These are phyloP conservation scores for Barbarea vulgaris DNA, from an alignment of 345 rosid genomes.

Conservation along the genomic window DNA sequence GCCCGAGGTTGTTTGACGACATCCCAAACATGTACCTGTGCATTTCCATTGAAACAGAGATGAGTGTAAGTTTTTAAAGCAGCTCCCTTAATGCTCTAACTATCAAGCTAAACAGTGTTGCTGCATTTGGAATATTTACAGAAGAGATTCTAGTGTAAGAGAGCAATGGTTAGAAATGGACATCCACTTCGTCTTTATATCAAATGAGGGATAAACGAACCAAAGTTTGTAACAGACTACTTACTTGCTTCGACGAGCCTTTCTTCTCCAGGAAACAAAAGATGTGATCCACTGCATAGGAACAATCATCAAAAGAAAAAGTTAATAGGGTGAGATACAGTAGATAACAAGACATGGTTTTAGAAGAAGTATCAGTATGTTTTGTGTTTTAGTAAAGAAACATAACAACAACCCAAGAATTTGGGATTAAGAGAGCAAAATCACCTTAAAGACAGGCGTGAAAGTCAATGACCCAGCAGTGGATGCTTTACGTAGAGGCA, in stretches of 20 bases:
- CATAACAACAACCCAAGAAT: constrained; percentile 2
- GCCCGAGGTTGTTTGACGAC: constrained; percentile 66
- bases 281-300: constrained; percentile 73
- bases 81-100: constrained; percentile 8
- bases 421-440: constrained; percentile 16
- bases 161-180: not conserved
- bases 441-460: constrained; percentile 78
- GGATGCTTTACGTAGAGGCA: constrained; percentile 56
- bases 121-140: not conserved
- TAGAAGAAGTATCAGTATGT: too few species aligned
- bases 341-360: too few species aligned
- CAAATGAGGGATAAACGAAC: not conserved
- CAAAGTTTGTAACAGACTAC: constrained; percentile 35
- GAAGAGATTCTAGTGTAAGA: not conserved
- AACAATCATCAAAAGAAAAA: not conserved
- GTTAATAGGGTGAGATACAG: not conserved
- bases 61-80: not conserved
- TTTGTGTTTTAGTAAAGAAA: not conserved
- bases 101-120: constrained; percentile 2
- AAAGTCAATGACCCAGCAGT: constrained; percentile 49
- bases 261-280: constrained; percentile 82
- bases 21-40: constrained; percentile 69
- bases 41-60: constrained; percentile 18
- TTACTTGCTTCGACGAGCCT: constrained; percentile 87
- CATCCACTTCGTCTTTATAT: not conserved